Percentiles rank a stretch among this genome's conserved stretches.
phyloP scores from a whole-genome alignment of 1,139 yeast genomes.

The Geotrichum siamense region DNA sequence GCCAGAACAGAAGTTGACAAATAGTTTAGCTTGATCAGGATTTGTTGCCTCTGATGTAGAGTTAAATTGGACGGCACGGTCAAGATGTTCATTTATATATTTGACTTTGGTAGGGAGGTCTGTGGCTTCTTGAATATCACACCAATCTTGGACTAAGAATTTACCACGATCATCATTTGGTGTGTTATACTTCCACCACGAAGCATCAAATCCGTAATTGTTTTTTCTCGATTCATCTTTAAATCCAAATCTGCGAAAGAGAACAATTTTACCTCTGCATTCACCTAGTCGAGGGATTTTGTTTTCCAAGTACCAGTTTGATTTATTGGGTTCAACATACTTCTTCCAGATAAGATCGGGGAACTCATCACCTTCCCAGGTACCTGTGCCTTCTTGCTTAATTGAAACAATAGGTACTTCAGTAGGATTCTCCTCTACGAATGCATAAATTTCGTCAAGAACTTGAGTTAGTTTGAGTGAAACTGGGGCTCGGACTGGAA shows the following conservation, averaged over 20 bases:
- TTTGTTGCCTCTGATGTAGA: constrained; percentile 29
- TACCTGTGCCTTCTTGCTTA: constrained; percentile 62
- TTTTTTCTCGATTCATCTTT: constrained; percentile 39
- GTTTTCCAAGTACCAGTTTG: constrained; percentile 55
- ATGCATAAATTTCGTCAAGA: constrained; percentile 52
- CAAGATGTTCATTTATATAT: constrained; percentile 52
- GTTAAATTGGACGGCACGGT: constrained; percentile 49
- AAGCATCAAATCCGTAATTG: constrained; percentile 60
- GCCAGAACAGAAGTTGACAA: constrained; percentile 67
- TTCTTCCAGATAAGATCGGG: constrained; percentile 56
- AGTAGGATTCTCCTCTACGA: constrained; percentile 46
- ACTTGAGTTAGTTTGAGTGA: constrained; percentile 46
- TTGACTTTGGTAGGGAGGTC: constrained; percentile 52
- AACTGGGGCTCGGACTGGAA: constrained; percentile 60
- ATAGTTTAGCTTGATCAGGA: constrained; percentile 47
- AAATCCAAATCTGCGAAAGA: constrained; percentile 67
- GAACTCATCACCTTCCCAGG: constrained; percentile 64
- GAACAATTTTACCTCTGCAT: constrained; percentile 56
- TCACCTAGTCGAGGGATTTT: constrained; percentile 54
- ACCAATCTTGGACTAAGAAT: constrained; percentile 66
- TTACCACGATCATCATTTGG: constrained; percentile 57
- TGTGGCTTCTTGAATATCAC: constrained; percentile 50
- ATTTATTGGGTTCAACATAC: constrained; percentile 46
- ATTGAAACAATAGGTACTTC: constrained; percentile 63
- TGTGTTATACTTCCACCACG: constrained; percentile 61